These are phyloP conservation scores for Penicillium samsonianum DNA, from an alignment of 495 filamentous ascomycete genomes.

Conservation along the genomic window DNA sequence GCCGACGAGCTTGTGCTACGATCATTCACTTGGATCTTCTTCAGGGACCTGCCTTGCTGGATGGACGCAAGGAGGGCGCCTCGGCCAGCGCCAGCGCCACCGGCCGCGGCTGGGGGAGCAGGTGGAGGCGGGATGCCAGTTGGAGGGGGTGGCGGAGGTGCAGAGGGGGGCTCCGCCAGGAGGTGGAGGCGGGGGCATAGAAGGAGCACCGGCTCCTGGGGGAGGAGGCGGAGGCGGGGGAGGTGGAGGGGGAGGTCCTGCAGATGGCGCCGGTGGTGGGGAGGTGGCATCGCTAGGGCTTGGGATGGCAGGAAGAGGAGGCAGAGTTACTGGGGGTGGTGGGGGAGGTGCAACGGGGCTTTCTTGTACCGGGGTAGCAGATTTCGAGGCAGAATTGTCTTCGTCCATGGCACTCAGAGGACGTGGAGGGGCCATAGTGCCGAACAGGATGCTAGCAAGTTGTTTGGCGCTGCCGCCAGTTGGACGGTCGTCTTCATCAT, in stretches of 20 bases:
- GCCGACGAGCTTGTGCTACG: conserved; percentile 68
- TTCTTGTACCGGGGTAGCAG: conserved; percentile 42
- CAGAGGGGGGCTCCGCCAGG: conserved; percentile 30
- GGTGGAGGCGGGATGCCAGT: conserved; percentile 34
- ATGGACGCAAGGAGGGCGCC: conserved; percentile 78
- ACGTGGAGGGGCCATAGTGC: conserved; percentile 93
- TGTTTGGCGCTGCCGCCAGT: conserved; percentile 82
- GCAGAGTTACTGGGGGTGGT: conserved; percentile 31
- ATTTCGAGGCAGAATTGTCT: conserved; percentile 56
- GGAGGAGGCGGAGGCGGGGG: conserved; percentile 39
- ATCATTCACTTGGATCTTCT: conserved; percentile 84
- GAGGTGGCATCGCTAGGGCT: conserved; percentile 36
- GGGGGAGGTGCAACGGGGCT: conserved; percentile 34
- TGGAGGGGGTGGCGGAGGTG: conserved; percentile 43
- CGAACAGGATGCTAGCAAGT: conserved; percentile 90
- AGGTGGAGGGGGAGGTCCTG: conserved; percentile 43
- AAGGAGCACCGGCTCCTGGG: conserved; percentile 27
- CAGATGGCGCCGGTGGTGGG: conserved; percentile 33
- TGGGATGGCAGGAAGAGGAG: conserved; percentile 38
- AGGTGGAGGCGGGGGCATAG: conserved; percentile 33
- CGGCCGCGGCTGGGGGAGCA: conserved; percentile 39
- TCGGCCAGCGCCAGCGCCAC: conserved; percentile 48
- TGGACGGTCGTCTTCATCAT: conserved; percentile 70
- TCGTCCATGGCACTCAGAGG: conserved; percentile 77
- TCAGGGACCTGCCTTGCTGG: conserved; percentile 71